phyloP scores from a whole-genome alignment of 202 grass and related monocot genomes.

The Zizania palustris region DNA sequence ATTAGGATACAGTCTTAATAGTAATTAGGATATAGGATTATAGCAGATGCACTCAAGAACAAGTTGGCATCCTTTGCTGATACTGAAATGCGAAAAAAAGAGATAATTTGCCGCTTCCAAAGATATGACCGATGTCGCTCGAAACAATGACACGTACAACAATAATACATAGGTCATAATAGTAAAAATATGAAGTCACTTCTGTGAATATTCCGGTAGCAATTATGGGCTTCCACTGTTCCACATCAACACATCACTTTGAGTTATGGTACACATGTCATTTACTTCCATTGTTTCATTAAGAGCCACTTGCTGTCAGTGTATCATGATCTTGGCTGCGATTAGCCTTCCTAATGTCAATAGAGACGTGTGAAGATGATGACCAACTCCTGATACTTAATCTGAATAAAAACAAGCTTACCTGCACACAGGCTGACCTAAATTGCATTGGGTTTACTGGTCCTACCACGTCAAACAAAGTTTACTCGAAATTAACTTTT shows the following conservation, averaged over 20 bases:
- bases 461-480: background rate
- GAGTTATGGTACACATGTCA: conserved; percentile 10
- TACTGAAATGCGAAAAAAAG: background rate
- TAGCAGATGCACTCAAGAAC: background rate
- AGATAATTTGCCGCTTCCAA: too few relatives aligned
- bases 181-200: too few relatives aligned
- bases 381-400: background rate
- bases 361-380: conserved; percentile 6
- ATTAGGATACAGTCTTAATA: conserved; percentile 6
- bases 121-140: too few relatives aligned
- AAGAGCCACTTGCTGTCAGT: background rate
- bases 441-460: conserved; percentile 4
- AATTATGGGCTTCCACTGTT: background rate
- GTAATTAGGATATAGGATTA: background rate
- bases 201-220: background rate
- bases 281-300: background rate
- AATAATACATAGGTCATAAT: too few relatives aligned
- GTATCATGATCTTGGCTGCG: conserved; percentile 3
- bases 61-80: conserved; percentile 3
- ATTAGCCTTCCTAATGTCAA: conserved; percentile 3
- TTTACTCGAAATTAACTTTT: background rate
- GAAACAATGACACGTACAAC: too few relatives aligned
- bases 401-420: conserved; percentile 10
- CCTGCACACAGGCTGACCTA: background rate
- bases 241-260: background rate